phyloP scores from a whole-genome alignment of 108 stramenopile genomes.

The Nitzschia inconspicua region DNA sequence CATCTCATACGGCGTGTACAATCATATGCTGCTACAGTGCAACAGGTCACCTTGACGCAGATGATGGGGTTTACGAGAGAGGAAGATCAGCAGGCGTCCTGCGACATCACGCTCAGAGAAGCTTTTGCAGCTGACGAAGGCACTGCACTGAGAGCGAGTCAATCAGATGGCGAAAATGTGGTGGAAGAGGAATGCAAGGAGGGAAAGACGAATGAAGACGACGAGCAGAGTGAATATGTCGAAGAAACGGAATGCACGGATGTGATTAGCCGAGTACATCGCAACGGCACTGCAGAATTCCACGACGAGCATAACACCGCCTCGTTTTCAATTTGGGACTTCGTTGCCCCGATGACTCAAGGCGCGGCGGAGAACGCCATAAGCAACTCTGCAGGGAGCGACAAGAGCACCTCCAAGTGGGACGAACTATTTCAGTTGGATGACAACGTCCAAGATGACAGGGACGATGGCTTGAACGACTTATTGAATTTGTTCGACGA shows the following conservation, averaged over 20 bases:
- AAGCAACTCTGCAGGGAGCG: not conserved
- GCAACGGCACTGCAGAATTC: not conserved
- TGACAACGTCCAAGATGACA: not conserved
- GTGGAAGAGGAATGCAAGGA: not conserved
- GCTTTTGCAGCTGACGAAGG: not conserved
- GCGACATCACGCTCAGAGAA: not conserved
- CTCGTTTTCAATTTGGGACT: not conserved
- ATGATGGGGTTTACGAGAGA: constrained; percentile 14
- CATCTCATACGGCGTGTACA: no score
- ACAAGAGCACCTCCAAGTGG: not conserved
- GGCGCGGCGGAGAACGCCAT: not conserved
- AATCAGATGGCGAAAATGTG: not conserved
- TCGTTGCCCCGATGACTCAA: not conserved
- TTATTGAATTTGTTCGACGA: constrained; percentile 15
- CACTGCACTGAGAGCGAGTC: not conserved
- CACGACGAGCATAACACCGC: not conserved
- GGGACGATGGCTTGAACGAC: constrained; percentile 9
- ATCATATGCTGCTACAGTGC: no score
- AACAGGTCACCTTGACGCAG: constrained; percentile 34
- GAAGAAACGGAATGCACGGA: not conserved
- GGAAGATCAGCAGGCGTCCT: not conserved
- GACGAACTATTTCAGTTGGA: constrained; percentile 2
- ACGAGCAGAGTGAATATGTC: not conserved
- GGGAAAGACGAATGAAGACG: not conserved
- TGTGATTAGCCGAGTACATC: not conserved